Conservation (phyloP, 371 early-diverging fungal species). For the Apophysomyces elegans region DNA sequence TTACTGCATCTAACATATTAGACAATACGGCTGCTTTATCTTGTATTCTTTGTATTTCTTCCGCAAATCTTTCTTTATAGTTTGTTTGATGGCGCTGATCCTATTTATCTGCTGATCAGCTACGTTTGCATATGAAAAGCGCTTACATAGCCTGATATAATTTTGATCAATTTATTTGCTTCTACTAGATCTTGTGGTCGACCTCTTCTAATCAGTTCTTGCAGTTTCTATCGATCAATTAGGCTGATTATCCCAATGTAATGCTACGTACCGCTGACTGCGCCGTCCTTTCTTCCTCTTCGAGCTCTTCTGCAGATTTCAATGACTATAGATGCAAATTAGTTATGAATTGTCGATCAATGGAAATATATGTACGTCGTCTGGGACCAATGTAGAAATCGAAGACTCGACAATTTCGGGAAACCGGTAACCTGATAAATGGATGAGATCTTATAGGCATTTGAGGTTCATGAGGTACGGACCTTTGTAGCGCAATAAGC, state of each 20-base stretch:
- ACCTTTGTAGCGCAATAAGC: slow-evolving; percentile 57
- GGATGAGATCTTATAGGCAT: slow-evolving; percentile 35
- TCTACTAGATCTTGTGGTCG: slow-evolving; percentile 91
- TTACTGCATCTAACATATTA: slow-evolving; percentile 75
- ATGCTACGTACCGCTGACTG: slow-evolving; percentile 75
- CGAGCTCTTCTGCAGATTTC: slow-evolving; percentile 90
- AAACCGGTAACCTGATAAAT: slow-evolving; percentile 77
- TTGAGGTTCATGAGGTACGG: not conserved
- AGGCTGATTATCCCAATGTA: not conserved
- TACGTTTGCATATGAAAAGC: slow-evolving; percentile 1
- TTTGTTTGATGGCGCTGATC: slow-evolving; percentile 79
- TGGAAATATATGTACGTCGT: slow-evolving; percentile 38
- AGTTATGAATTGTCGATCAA: slow-evolving; percentile 11
- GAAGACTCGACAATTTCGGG: slow-evolving; percentile 76
- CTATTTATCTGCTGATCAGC: slow-evolving; percentile 31
- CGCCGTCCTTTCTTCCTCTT: slow-evolving; percentile 89
- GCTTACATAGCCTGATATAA: slow-evolving; percentile 93
- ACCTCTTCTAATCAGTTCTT: slow-evolving; percentile 93
- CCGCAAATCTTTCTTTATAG: slow-evolving; percentile 80
- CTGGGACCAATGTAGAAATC: slow-evolving; percentile 66
- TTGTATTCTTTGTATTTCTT: slow-evolving; percentile 84
- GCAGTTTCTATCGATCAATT: slow-evolving; percentile 75
- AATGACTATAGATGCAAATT: slow-evolving; percentile 44
- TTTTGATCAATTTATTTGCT: slow-evolving; percentile 96
- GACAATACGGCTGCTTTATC: slow-evolving; percentile 78